Conservation (phyloP, 345 rosid species). For the Gossypium ekmanianum region DNA sequence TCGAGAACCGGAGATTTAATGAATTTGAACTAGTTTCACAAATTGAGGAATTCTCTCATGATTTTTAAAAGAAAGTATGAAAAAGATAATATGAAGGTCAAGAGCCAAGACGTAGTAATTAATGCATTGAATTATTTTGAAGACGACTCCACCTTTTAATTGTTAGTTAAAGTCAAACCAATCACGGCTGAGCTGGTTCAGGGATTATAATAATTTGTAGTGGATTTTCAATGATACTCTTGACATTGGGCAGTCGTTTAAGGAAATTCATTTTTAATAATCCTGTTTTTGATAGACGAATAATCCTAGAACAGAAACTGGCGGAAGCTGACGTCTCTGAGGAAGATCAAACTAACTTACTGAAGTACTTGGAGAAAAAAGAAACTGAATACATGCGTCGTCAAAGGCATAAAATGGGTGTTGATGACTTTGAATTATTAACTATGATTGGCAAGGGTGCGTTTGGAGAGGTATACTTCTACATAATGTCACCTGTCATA, state of each 20-base stretch:
- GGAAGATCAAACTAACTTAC: constrained; percentile 90
- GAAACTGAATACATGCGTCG: constrained; percentile 98
- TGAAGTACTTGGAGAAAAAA: constrained; percentile 86
- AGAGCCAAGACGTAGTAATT: neutral
- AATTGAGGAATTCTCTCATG: no score
- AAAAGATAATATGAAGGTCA: neutral
- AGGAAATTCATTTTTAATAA: neutral
- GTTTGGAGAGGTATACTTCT: constrained; percentile 65
- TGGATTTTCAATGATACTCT: neutral
- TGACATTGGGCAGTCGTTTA: neutral
- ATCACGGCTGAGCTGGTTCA: neutral
- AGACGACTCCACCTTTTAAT: neutral
- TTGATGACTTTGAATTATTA: constrained; percentile 79
- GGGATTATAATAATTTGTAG: neutral
- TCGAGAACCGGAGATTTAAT: neutral
- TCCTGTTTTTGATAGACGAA: constrained; percentile 41
- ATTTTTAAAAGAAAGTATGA: neutral
- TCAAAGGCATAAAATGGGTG: constrained; percentile 93
- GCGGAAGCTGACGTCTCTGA: constrained; percentile 96
- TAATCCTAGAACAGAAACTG: constrained; percentile 70
- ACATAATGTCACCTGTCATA: neutral
- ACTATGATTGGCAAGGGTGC: constrained; percentile 90
- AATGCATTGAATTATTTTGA: neutral
- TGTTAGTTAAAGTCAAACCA: neutral
- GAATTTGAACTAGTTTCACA: neutral